A percentile compares a stretch with the other conserved stretches of the same genome.
phyloP scores from a whole-genome alignment of 2,329 filamentous ascomycete species.

The Cercospora nicotianae region DNA sequence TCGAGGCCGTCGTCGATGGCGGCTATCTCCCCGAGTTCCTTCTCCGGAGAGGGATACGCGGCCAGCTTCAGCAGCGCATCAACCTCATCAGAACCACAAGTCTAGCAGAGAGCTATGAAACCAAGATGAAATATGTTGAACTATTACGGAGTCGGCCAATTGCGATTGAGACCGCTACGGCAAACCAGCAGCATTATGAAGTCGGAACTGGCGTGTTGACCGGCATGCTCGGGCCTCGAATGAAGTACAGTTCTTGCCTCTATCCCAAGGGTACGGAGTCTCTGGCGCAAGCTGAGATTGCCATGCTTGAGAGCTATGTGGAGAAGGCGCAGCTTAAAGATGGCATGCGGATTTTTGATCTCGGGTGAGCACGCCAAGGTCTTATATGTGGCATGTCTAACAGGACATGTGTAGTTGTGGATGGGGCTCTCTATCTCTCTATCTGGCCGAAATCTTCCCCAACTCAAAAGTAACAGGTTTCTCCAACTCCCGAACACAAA shows the following conservation, averaged over 20 bases:
- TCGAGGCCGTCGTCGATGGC: constrained; percentile 62
- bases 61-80: constrained; percentile 64
- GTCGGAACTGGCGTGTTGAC: constrained; percentile 65
- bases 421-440: constrained; percentile 66
- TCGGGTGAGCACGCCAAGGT: constrained; percentile 50
- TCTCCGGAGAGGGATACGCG: constrained; percentile 65
- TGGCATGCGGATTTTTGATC: constrained; percentile 62
- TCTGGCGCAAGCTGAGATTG: constrained; percentile 64
- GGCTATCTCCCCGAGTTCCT: constrained; percentile 64
- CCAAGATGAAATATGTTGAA: constrained; percentile 65
- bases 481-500: constrained; percentile 69
- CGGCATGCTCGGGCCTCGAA: constrained; percentile 63
- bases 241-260: constrained; percentile 71
- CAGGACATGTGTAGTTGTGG: constrained; percentile 56
- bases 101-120: constrained; percentile 54
- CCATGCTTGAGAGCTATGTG: constrained; percentile 65
- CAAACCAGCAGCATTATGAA: constrained; percentile 72
- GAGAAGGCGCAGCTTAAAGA: constrained; percentile 60
- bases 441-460: constrained; percentile 65
- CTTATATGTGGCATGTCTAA: neutral
- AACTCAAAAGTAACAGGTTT: constrained; percentile 64
- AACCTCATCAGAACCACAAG: constrained; percentile 56
- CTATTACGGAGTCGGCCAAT: constrained; percentile 62
- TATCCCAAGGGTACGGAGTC: constrained; percentile 64
- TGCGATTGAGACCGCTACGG: constrained; percentile 64